phyloP scores from a whole-genome alignment of 163 green algal genomes.

The Volvox carteri region DNA sequence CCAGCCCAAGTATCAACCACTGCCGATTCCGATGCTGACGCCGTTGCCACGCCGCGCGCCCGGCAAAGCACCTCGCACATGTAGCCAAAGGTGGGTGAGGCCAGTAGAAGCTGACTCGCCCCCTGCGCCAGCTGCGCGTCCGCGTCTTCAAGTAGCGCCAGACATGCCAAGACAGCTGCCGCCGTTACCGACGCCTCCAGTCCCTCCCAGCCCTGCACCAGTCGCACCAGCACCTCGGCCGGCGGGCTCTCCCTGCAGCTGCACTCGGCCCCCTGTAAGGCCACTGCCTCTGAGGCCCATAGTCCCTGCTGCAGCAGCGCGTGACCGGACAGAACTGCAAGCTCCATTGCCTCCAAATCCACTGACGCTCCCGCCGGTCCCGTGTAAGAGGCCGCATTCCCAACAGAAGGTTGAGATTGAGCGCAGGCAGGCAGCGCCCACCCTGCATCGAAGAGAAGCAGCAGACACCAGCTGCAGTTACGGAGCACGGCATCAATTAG shows the following conservation, averaged over 20 bases:
- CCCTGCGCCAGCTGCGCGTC: not conserved
- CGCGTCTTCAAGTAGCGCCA: not conserved
- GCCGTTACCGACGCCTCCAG: conserved; percentile 45
- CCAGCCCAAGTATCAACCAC: not conserved
- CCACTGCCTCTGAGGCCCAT: too few relatives aligned
- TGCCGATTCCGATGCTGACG: not conserved
- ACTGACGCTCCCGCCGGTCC: too few relatives aligned
- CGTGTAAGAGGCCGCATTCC: too few relatives aligned
- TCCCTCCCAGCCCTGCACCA: conserved; percentile 35
- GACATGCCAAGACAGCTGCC: not conserved
- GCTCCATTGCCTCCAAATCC: not conserved
- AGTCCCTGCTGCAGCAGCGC: not conserved
- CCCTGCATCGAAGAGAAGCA: conserved; percentile 23
- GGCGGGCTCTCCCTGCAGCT: not conserved
- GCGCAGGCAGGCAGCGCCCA: not conserved
- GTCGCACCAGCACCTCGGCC: not conserved
- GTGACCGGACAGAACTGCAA: not conserved
- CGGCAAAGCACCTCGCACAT: conserved; percentile 23
- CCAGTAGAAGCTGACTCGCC: not conserved
- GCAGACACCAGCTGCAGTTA: conserved; percentile 51
- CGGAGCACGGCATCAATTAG: conserved; percentile 34
- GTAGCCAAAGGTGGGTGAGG: not conserved
- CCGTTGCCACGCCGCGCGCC: not conserved
- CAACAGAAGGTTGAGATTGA: too few relatives aligned
- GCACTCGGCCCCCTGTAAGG: too few relatives aligned